Percentiles rank a stretch among this genome's conserved stretches.
Evolutionary conservation across 768 basidiomycete species (phyloP).

Genomic region (Collybia sp.): DNA sequence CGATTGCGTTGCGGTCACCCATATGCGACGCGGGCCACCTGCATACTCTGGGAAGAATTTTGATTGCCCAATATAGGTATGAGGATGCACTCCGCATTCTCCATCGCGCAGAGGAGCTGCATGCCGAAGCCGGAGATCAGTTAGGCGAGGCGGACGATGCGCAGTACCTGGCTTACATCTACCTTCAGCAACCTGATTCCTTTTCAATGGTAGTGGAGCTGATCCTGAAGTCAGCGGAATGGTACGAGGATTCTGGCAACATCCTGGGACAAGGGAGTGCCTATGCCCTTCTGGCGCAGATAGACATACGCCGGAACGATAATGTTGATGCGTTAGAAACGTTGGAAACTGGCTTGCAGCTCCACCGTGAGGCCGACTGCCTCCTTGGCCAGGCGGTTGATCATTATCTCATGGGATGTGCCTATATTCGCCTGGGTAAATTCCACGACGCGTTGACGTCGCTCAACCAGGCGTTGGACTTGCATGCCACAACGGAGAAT

Average conservation of each 20-base stretch:
- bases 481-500: conserved; percentile 10
- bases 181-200: conserved; percentile 8
- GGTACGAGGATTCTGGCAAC: not conserved
- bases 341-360: conserved; percentile 1
- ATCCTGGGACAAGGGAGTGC: conserved; percentile 2
- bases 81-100: conserved; percentile 11
- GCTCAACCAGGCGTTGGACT: conserved; percentile 7
- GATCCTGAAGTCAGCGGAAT: not conserved
- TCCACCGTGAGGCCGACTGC: conserved; percentile 4
- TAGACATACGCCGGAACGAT: conserved; percentile 1
- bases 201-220: too few relatives aligned
- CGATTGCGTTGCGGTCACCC: conserved; percentile 14
- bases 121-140: conserved; percentile 10
- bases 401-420: conserved; percentile 11
- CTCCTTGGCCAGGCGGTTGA: conserved; percentile 14
- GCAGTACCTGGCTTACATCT: conserved; percentile 9
- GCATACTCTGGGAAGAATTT: conserved; percentile 19
- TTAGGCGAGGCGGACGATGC: conserved; percentile 15
- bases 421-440: conserved; percentile 5
- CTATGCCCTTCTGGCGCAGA: conserved; percentile 1
- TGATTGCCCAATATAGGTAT: conserved; percentile 13
- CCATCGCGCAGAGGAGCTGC: conserved; percentile 8
- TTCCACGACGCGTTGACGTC: conserved; percentile 8
- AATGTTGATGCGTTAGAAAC: not conserved
- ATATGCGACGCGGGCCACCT: conserved; percentile 20